Conservation (phyloP, 1,284 basidiomycete genomes). For the Trichosporon faecale region DNA sequence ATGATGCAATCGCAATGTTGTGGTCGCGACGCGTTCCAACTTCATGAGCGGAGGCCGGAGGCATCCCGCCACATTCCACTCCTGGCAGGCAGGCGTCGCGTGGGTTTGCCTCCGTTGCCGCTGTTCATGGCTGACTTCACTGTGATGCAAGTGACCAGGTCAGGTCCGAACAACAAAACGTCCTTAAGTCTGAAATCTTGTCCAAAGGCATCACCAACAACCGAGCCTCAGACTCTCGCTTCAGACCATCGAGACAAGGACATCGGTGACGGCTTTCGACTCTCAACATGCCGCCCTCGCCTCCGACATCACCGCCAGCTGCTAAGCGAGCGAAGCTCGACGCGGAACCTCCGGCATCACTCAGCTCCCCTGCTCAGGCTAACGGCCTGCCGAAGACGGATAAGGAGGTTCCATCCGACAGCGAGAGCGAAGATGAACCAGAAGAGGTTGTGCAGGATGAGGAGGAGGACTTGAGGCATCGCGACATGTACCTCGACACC, state of each 20-base stretch:
- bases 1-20: constrained; percentile 8
- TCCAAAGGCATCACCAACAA: neutral
- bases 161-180: neutral
- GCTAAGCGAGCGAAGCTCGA: constrained; percentile 42
- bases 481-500: constrained; percentile 94
- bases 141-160: neutral
- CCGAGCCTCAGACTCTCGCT: too few species aligned
- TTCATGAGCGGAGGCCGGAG: neutral
- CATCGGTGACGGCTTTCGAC: neutral
- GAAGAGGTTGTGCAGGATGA: constrained; percentile 46
- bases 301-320: constrained; percentile 40
- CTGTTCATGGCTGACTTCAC: neutral
- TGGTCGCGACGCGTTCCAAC: constrained; percentile 11
- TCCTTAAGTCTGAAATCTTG: neutral
- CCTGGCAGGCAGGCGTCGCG: neutral
- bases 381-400: constrained; percentile 5
- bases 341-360: constrained; percentile 17
- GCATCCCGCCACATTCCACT: neutral
- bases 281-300: constrained; percentile 22
- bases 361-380: constrained; percentile 10
- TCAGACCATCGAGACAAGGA: neutral
- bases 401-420: constrained; percentile 6
- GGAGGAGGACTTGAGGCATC: constrained; percentile 59
- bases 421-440: constrained; percentile 58
- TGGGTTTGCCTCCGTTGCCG: constrained; percentile 9